Evolutionary conservation across 768 basidiomycete species (phyloP).

Genomic region (Lactarius deliciosus): DNA sequence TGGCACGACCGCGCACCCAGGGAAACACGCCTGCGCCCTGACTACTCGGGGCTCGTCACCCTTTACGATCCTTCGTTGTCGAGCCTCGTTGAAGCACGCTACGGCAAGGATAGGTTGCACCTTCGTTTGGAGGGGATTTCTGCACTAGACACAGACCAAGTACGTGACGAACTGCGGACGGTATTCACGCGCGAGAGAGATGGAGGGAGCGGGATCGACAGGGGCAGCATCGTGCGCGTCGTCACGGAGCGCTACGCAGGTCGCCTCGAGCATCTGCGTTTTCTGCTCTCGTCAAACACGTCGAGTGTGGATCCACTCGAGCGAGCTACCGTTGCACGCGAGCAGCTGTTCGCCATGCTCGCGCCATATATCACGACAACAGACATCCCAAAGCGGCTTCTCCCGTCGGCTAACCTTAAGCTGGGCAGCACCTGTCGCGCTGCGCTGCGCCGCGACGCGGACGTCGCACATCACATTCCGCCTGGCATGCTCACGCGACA

Average conservation of each 20-base stretch:
- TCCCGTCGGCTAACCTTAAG: constrained; percentile 4
- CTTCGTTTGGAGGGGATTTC: no score
- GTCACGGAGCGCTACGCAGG: constrained; percentile 44
- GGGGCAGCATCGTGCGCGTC: constrained; percentile 36
- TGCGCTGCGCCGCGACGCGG: constrained; percentile 25
- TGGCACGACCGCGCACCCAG: constrained; percentile 47
- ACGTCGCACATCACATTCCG: not conserved
- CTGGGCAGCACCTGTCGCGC: constrained; percentile 26
- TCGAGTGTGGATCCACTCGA: constrained; percentile 6
- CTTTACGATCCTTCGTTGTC: constrained; percentile 45
- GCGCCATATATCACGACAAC: constrained; percentile 31
- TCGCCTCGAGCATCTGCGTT: constrained; percentile 42
- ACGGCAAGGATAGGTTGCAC: constrained; percentile 14
- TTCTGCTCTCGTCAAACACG: constrained; percentile 24
- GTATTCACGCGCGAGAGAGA: constrained; percentile 30
- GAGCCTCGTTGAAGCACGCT: constrained; percentile 38
- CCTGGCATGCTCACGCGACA: constrained; percentile 18
- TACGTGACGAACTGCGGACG: constrained; percentile 30
- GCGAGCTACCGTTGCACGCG: constrained; percentile 17
- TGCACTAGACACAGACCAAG: no score
- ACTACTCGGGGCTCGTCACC: constrained; percentile 43
- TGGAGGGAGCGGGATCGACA: constrained; percentile 26
- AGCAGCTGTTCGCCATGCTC: constrained; percentile 29
- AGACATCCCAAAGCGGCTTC: constrained; percentile 13
- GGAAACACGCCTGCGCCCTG: constrained; percentile 45